These are phyloP conservation scores for Candida qinlingensis DNA, from an alignment of 805 yeast genomes.

Conservation along the genomic window DNA sequence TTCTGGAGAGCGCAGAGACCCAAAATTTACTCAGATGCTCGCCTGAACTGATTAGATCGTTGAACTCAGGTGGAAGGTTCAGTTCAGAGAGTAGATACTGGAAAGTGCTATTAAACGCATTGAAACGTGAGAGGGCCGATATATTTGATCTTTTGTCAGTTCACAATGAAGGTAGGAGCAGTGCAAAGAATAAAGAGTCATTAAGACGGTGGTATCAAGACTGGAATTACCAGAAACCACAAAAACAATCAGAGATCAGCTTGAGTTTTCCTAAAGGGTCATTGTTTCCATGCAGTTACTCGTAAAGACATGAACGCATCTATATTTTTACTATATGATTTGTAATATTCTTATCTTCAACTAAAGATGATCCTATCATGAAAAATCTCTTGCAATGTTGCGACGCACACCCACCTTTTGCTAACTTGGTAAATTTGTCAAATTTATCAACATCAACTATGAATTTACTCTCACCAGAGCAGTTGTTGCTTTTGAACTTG, in stretches of 20 bases:
- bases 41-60: not conserved
- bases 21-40: not conserved
- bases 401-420: not conserved
- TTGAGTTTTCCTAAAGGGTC: no score
- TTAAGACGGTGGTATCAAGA: no score
- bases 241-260: no score
- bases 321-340: no score
- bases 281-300: no score
- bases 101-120: not conserved
- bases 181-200: no score
- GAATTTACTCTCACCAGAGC: not conserved
- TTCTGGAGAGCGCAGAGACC: not conserved
- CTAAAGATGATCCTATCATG: no score
- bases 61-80: not conserved
- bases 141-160: not conserved
- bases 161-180: not conserved
- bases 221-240: no score
- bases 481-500: not conserved
- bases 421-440: conserved; percentile 1
- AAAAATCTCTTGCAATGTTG: no score
- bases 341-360: no score
- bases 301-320: no score
- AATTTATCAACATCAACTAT: conserved; percentile 1
- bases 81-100: conserved; percentile 1
- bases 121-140: not conserved